Conservation (phyloP, 2,329 filamentous ascomycete species). For the Fonsecaea monophora region DNA sequence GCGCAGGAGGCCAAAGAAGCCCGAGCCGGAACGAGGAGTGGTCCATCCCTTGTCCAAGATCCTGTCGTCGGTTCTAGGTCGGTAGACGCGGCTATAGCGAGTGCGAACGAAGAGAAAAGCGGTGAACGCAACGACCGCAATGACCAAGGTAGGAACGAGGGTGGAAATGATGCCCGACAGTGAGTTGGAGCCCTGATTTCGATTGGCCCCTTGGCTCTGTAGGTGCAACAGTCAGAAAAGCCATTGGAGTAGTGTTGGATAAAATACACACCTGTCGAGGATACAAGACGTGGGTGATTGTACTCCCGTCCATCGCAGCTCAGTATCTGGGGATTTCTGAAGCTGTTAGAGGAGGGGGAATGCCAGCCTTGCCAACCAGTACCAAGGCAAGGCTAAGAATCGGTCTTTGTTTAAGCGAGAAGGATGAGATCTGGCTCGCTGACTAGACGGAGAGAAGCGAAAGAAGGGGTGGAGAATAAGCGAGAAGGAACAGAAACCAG, state of each 20-base stretch:
- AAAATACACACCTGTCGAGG: constrained; percentile 30
- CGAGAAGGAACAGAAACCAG: not conserved
- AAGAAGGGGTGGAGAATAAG: constrained; percentile 5
- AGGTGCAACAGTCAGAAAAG: not conserved
- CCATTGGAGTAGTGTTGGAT: not conserved
- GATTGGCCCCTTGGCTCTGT: constrained; percentile 29
- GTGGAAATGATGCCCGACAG: constrained; percentile 57
- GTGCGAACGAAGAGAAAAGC: constrained; percentile 56
- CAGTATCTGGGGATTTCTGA: not conserved
- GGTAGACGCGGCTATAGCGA: constrained; percentile 55
- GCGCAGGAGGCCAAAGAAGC: constrained; percentile 35
- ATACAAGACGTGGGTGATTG: constrained; percentile 30
- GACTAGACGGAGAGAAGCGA: not conserved
- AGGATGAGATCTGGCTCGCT: constrained; percentile 7
- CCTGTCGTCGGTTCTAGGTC: constrained; percentile 52
- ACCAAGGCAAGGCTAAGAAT: not conserved
- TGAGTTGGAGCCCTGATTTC: constrained; percentile 51
- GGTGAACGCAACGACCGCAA: constrained; percentile 53
- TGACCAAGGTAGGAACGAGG: constrained; percentile 55
- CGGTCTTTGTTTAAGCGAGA: constrained; percentile 3
- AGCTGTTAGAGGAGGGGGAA: not conserved
- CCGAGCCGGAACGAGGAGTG: constrained; percentile 25
- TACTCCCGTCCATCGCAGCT: constrained; percentile 14
- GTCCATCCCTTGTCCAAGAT: constrained; percentile 50
- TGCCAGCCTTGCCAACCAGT: not conserved